Evolutionary conservation across 495 filamentous ascomycete genomes (phyloP), one percentile per base, ranked within the genome.

Genomic region (Aspergillus kassunensis): DNA sequence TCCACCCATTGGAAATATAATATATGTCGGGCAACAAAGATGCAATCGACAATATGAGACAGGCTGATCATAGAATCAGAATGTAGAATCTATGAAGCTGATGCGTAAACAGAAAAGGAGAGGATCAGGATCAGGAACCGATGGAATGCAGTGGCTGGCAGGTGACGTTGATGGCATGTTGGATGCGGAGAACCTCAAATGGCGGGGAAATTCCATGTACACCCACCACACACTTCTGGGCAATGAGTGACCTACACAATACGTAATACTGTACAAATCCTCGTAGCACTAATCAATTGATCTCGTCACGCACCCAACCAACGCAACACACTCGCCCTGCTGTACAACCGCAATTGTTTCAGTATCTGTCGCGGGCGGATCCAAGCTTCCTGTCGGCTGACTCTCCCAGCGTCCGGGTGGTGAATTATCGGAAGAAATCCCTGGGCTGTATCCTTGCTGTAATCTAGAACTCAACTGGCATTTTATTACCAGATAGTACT

Each of bases 1-100:
- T 68, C 75, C 75, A 69, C 75, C 75, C 75, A 78, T 78, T 27
- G 24, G 9, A 27, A 27, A 11, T 4, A 11, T 10, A 33, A 33
- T 27, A 27, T 27, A 13, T n/a, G n/a, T n/a, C n/a, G n/a, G n/a
- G n/a, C n/a, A n/a, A n/a, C n/a, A n/a, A n/a, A n/a, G n/a, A n/a
- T n/a, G n/a, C n/a, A n/a, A n/a, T n/a, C n/a, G n/a, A n/a, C n/a
- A n/a, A n/a, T n/a, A n/a, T n/a, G n/a, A n/a, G n/a, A n/a, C n/a
- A n/a, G n/a, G n/a, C n/a, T n/a, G n/a, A n/a, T n/a, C n/a, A n/a
- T n/a, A n/a, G n/a, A n/a, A n/a, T n/a, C n/a, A n/a, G n/a, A n/a
- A n/a, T n/a, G n/a, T n/a, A n/a, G n/a, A n/a, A n/a, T n/a, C n/a
- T 19, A 11, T 21, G 15, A 40, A 23, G 23, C 2, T 21, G 18